Conservation (phyloP, 1,139 yeast species). For the Sugiyamaella pinicola region DNA sequence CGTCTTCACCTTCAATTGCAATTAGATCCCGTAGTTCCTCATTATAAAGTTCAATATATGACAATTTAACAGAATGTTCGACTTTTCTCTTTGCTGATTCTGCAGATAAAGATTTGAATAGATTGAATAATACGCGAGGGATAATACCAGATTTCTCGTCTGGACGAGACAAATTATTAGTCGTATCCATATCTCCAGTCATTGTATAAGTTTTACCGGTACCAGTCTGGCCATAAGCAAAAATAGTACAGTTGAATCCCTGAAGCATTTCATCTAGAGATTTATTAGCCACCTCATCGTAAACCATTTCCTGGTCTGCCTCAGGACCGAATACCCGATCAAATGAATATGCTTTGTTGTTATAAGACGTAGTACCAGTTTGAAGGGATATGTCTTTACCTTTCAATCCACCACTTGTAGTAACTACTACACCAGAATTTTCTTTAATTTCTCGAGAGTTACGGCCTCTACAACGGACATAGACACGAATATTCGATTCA, state of each 20-base stretch:
- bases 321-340: constrained; percentile 74
- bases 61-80: constrained; percentile 65
- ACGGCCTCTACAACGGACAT: constrained; percentile 77
- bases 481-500: constrained; percentile 61
- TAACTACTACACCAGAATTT: constrained; percentile 66
- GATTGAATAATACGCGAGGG: constrained; percentile 55
- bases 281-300: constrained; percentile 53
- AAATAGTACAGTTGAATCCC: constrained; percentile 57
- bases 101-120: constrained; percentile 33
- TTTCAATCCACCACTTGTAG: constrained; percentile 28
- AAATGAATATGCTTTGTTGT: constrained; percentile 56
- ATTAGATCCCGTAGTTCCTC: constrained; percentile 68
- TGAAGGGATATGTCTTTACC: constrained; percentile 39
- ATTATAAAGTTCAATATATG: constrained; percentile 73
- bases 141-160: constrained; percentile 62
- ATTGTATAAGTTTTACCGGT: constrained; percentile 86
- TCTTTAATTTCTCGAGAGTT: constrained; percentile 62
- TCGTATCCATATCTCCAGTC: constrained; percentile 61
- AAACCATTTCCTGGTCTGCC: constrained; percentile 62
- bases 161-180: constrained; percentile 48
- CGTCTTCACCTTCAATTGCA: constrained; percentile 30
- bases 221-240: constrained; percentile 91
- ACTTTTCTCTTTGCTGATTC: constrained; percentile 41
- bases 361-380: constrained; percentile 36
- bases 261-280: constrained; percentile 50